Conservation (phyloP, 2,329 filamentous ascomycete species). For the Incumbomyces delicatus region DNA sequence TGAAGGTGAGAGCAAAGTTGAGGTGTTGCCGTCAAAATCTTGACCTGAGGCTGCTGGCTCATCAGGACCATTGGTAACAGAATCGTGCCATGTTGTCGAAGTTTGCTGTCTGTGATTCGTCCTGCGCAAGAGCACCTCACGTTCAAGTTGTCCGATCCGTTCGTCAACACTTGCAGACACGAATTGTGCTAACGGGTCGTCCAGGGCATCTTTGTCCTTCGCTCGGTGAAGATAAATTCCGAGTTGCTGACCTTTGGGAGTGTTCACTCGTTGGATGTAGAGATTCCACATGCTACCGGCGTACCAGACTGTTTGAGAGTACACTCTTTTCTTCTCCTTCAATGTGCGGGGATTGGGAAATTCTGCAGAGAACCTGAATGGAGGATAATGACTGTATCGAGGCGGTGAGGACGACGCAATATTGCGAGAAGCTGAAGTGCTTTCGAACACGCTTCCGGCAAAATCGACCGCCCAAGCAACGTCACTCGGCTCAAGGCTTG, state of each 20-base stretch:
- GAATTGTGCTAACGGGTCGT: slow-evolving; percentile 27
- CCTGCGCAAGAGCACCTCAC: slow-evolving; percentile 41
- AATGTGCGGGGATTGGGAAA: slow-evolving; percentile 47
- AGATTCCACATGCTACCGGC: slow-evolving; percentile 52
- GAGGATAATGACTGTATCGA: slow-evolving; percentile 46
- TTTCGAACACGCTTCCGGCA: slow-evolving; percentile 32
- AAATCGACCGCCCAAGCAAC: slow-evolving; percentile 49
- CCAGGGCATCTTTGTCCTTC: slow-evolving; percentile 43
- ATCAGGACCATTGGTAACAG: slow-evolving; percentile 12
- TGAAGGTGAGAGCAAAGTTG: slow-evolving; percentile 3
- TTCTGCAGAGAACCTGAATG: slow-evolving; percentile 50
- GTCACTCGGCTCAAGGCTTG: slow-evolving; percentile 44
- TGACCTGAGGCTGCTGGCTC: slow-evolving; percentile 9
- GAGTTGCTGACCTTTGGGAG: slow-evolving; percentile 46
- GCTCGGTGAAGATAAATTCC: slow-evolving; percentile 51
- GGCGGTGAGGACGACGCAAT: slow-evolving; percentile 15
- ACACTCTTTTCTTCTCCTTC: slow-evolving; percentile 51
- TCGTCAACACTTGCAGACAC: slow-evolving; percentile 40
- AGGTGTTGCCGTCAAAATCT: slow-evolving; percentile 9
- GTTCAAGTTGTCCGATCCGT: slow-evolving; percentile 44
- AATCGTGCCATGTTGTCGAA: slow-evolving; percentile 8
- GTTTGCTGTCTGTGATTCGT: slow-evolving; percentile 19
- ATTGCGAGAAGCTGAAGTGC: slow-evolving; percentile 12
- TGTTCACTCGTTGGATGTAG: slow-evolving; percentile 51
- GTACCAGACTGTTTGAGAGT: slow-evolving; percentile 50